Percentiles rank a stretch among this genome's conserved stretches.
These are phyloP conservation scores for Penicillium salamii DNA, from an alignment of 495 filamentous ascomycete species.

Conservation along the genomic window DNA sequence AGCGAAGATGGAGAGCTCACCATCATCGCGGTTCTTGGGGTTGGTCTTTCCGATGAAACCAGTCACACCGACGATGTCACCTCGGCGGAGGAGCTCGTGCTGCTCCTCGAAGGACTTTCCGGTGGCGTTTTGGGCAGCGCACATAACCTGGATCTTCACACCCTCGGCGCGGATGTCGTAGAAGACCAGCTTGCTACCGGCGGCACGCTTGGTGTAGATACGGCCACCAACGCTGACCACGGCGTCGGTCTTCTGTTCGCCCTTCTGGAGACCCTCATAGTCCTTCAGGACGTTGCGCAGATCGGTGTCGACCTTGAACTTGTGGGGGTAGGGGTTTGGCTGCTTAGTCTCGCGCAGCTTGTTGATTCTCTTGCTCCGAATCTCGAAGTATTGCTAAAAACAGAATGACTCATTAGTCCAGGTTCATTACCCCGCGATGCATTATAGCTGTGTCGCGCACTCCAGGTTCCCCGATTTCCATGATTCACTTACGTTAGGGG, in stretches of 20 bases:
- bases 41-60: conserved; percentile 87
- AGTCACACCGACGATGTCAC: conserved; percentile 86
- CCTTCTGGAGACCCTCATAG: conserved; percentile 75
- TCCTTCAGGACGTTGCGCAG: conserved; percentile 72
- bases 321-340: conserved; percentile 94
- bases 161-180: conserved; percentile 88
- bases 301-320: conserved; percentile 84
- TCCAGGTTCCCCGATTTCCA: too few relatives aligned
- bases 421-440: background rate
- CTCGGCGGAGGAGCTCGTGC: conserved; percentile 84
- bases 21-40: conserved; percentile 81
- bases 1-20: conserved; percentile 93
- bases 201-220: conserved; percentile 83
- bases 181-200: conserved; percentile 84
- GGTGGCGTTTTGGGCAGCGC: conserved; percentile 70
- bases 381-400: conserved; percentile 92
- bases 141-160: conserved; percentile 85
- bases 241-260: conserved; percentile 72
- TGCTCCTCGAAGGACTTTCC: conserved; percentile 72
- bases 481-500: conserved; percentile 74
- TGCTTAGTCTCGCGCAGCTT: conserved; percentile 77
- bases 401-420: conserved; percentile 14
- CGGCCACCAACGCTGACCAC: conserved; percentile 74
- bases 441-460: background rate
- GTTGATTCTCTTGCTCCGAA: conserved; percentile 80